A percentile compares a stretch with the other conserved stretches of the same genome.
Conservation (phyloP, 2,329 filamentous ascomycete genomes). For the Neurospora sp. region DNA sequence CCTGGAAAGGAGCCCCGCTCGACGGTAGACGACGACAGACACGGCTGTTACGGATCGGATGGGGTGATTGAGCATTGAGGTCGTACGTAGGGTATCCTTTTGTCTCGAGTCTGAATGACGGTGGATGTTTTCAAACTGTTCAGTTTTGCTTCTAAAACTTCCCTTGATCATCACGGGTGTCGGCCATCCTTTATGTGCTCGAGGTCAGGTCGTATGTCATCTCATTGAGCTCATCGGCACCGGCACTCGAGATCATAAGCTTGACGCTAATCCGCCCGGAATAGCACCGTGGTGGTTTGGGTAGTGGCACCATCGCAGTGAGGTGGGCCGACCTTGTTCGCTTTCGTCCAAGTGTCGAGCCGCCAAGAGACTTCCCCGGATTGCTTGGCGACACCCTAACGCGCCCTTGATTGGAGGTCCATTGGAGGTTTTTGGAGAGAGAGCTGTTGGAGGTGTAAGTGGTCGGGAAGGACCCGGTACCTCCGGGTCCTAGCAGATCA, state of each 20-base stretch:
- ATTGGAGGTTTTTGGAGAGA: not conserved
- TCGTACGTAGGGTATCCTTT: not conserved
- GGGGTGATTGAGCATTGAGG: not conserved
- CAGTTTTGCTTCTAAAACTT: not conserved
- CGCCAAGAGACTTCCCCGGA: not conserved
- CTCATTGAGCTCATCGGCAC: not conserved
- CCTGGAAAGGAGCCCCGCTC: not conserved
- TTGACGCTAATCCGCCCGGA: not conserved
- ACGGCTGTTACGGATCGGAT: not conserved
- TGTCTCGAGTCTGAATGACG: not conserved
- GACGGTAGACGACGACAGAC: not conserved
- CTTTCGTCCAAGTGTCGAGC: not conserved
- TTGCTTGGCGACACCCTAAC: not conserved
- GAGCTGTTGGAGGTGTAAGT: not conserved
- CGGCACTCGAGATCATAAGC: not conserved
- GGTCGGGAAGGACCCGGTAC: not conserved
- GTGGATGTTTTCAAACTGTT: not conserved
- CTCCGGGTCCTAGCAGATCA: not conserved
- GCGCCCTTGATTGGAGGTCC: not conserved
- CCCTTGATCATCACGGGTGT: not conserved
- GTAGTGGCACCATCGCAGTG: not conserved
- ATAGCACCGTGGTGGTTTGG: not conserved
- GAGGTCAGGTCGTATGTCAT: not conserved
- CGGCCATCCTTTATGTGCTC: not conserved
- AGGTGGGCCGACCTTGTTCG: not conserved